Base-by-base conservation (phyloP, 2,329 filamentous ascomycete genomes). In the Zymoseptoria ardabiliae region DNA sequence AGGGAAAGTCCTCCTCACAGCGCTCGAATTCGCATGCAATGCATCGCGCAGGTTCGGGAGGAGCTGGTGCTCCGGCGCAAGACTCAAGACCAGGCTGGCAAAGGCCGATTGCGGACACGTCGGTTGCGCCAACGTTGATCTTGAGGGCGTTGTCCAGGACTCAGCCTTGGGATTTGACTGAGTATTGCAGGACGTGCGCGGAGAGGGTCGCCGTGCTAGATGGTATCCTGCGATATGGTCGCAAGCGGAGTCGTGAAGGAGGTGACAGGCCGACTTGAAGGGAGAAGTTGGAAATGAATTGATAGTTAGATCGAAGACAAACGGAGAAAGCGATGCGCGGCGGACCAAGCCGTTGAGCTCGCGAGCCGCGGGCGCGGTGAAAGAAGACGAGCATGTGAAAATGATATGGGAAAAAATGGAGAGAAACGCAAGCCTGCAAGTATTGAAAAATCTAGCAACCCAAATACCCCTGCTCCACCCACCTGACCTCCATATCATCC, bases 381-480 rank as follows among this genome's bases (percentile, higher is more conserved):
- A 41, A 41, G 35, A 41, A 41, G 11, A 41, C 11, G 35, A 41
- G 11, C 35, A 41, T 41, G 35, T 41, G 35, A 41, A 4, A 53
- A 53, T 9, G 22, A 22, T 25, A 25, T 23, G 7, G 21, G n/a
- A n/a, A 17, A 17, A 21, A 22, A 17, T 30, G 51, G 23, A 25
- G n/a, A 28, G 22, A 10, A 25, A 17, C 21, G 7, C 22, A 25
- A 53, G 21, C 25, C 9, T n/a, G 19, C 23, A 25, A 30, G 45
- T 19, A 50, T 51, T 9, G 19, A 25, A 30, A 22, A 8, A 6
- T 49, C 66, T 55, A 96, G 74, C 91, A 96, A n/a, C 92, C 86
- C 72, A 96, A 88, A 74, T 97, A 97, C 69, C 86, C 85, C 72
- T 85, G 86, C 78, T 97, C 93, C 53, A 97, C 85, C 92, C 92